A percentile compares a stretch with the other conserved stretches of the same genome.
phyloP scores from a whole-genome alignment of 371 early-diverging fungal genomes.

The Dinochytrium kinnereticum region DNA sequence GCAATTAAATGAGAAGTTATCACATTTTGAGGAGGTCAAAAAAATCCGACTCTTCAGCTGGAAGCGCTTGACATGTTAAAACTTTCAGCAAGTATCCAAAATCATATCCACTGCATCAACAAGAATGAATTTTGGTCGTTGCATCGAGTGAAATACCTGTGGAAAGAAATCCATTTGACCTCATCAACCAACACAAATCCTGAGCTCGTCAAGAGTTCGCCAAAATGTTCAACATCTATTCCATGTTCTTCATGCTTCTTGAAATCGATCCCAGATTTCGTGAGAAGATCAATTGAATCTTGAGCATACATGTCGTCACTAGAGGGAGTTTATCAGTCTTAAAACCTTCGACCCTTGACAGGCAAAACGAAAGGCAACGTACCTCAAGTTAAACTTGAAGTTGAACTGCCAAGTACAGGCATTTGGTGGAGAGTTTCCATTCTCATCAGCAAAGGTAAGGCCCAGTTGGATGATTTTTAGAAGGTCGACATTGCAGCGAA shows the following conservation, averaged over 20 bases:
- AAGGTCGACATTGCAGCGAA: constrained; percentile 98
- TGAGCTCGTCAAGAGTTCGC: constrained; percentile 95
- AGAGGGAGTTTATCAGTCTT: neutral
- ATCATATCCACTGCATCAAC: constrained; percentile 89
- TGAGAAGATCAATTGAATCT: constrained; percentile 97
- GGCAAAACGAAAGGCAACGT: neutral
- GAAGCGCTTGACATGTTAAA: constrained; percentile 89
- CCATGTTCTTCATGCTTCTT: constrained; percentile 95
- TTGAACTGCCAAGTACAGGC: constrained; percentile 99
- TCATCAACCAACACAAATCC: constrained; percentile 94
- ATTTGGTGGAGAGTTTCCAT: constrained; percentile 90
- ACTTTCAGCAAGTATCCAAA: constrained; percentile 99
- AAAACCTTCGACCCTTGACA: neutral
- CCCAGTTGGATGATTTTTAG: constrained; percentile 99
- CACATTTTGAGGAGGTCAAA: constrained; percentile 85
- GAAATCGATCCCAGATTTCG: constrained; percentile 98
- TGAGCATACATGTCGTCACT: constrained; percentile 99
- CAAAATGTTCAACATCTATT: constrained; percentile 97
- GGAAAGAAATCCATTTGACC: constrained; percentile 99
- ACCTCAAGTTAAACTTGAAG: constrained; percentile 95
- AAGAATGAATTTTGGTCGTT: constrained; percentile 25
- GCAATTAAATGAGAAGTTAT: neutral
- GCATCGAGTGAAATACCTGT: constrained; percentile 79
- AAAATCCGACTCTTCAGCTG: constrained; percentile 93
- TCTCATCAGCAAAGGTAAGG: constrained; percentile 93